phyloP scores from a whole-genome alignment of 768 basidiomycete species.

The Hygrophorus russula region DNA sequence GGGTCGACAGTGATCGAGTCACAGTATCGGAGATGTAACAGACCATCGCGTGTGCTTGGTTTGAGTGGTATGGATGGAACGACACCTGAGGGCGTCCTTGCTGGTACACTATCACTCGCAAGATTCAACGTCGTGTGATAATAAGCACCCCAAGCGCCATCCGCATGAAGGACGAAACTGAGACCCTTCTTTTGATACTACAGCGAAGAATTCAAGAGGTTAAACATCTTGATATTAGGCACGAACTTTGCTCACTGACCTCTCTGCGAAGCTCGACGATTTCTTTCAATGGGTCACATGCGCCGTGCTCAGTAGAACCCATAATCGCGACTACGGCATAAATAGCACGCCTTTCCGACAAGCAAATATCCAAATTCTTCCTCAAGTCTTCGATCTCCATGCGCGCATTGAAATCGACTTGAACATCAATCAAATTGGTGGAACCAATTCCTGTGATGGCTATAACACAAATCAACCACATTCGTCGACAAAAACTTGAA shows the following conservation, averaged over 20 bases:
- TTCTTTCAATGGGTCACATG: conserved; percentile 27
- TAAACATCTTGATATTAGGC: too few relatives aligned
- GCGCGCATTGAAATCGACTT: conserved; percentile 25
- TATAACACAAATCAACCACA: conserved; percentile 9
- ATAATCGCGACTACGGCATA: conserved; percentile 32
- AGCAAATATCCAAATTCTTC: conserved; percentile 16
- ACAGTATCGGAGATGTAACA: conserved; percentile 15
- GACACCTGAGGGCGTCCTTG: conserved; percentile 7
- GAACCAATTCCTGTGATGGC: conserved; percentile 33
- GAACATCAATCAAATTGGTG: conserved; percentile 21
- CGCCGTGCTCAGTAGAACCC: conserved; percentile 33
- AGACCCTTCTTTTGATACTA: conserved; percentile 19
- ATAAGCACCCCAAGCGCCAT: conserved; percentile 39
- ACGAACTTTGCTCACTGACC: conserved; percentile 7
- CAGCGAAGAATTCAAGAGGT: neutral
- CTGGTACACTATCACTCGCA: too few relatives aligned
- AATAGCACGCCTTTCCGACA: conserved; percentile 21
- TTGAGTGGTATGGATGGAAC: conserved; percentile 20
- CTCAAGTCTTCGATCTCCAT: conserved; percentile 20
- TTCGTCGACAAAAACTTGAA: neutral
- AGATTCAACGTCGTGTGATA: conserved; percentile 14
- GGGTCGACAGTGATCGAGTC: conserved; percentile 30
- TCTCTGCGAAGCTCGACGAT: conserved; percentile 23
- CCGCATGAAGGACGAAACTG: conserved; percentile 29
- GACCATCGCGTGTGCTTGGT: conserved; percentile 16